Evolutionary conservation across 2,329 filamentous ascomycete genomes (phyloP).

Genomic region (Exophiala sp.): DNA sequence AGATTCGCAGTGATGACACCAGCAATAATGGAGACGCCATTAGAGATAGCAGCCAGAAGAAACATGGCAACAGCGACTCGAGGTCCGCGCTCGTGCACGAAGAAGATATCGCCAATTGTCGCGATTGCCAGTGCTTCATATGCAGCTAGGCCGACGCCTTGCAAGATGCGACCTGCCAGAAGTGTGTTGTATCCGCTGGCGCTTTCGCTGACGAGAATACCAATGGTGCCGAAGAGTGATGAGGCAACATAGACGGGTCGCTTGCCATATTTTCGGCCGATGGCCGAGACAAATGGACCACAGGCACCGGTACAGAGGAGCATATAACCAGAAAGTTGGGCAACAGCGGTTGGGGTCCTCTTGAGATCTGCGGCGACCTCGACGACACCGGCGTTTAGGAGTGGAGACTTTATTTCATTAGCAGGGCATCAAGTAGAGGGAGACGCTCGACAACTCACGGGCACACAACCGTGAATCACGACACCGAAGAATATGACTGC

Average conservation of each 20-base stretch:
- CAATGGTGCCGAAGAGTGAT: conserved; percentile 34
- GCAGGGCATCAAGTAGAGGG: background rate
- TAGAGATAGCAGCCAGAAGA: conserved; percentile 37
- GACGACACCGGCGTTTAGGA: conserved; percentile 38
- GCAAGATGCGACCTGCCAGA: conserved; percentile 41
- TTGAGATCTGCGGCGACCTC: conserved; percentile 33
- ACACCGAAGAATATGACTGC: conserved; percentile 37
- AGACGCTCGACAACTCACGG: background rate
- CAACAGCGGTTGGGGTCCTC: conserved; percentile 7
- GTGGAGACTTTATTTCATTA: conserved; percentile 32
- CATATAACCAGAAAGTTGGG: conserved; percentile 17
- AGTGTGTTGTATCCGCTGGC: conserved; percentile 37
- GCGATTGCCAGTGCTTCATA: conserved; percentile 41
- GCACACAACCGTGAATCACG: conserved; percentile 30
- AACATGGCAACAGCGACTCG: conserved; percentile 39
- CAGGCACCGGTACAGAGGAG: conserved; percentile 14
- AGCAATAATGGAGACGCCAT: conserved; percentile 39
- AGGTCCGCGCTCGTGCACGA: conserved; percentile 33
- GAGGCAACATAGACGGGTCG: conserved; percentile 41
- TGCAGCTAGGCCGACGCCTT: conserved; percentile 42
- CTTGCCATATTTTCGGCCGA: conserved; percentile 43
- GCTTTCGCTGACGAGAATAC: conserved; percentile 37
- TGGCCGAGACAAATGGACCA: conserved; percentile 30
- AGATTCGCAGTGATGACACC: conserved; percentile 36
- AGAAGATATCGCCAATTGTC: conserved; percentile 42